phyloP scores from a whole-genome alignment of 2,329 filamentous ascomycete genomes.

The Colletotrichum phormii region DNA sequence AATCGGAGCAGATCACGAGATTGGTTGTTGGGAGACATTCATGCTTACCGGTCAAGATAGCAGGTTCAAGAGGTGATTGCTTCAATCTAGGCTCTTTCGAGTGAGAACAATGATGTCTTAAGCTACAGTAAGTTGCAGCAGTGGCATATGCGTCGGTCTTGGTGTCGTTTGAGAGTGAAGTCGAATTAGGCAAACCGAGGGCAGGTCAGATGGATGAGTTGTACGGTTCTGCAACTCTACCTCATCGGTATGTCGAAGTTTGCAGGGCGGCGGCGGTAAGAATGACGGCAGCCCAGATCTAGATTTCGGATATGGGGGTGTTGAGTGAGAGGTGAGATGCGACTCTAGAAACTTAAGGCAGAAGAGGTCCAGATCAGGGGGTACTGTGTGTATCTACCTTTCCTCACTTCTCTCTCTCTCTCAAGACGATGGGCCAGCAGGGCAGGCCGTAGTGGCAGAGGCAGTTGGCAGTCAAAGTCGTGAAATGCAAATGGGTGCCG shows the following conservation, averaged over 20 bases:
- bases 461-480: conserved; percentile 2
- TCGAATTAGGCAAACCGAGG: conserved; percentile 5
- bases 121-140: not conserved
- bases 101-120: not conserved
- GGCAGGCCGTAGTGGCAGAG: conserved; percentile 10
- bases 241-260: not conserved
- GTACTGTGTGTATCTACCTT: not conserved
- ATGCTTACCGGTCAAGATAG: conserved; percentile 24
- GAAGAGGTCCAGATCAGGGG: not conserved
- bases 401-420: not conserved
- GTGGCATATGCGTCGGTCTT: not conserved
- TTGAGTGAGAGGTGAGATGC: not conserved
- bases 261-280: not conserved
- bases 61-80: conserved; percentile 10
- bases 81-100: not conserved
- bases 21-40: not conserved
- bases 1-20: conserved; percentile 21
- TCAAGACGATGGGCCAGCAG: conserved; percentile 7
- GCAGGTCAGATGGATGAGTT: not conserved
- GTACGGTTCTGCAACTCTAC: not conserved
- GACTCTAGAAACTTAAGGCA: not conserved
- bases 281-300: conserved; percentile 1
- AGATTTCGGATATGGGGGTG: conserved; percentile 1
- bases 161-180: not conserved
- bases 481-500: conserved; percentile 27